A percentile compares a stretch with the other conserved stretches of the same genome.
phyloP scores from a whole-genome alignment of 371 early-diverging fungal genomes.

The Mucor sp. region DNA sequence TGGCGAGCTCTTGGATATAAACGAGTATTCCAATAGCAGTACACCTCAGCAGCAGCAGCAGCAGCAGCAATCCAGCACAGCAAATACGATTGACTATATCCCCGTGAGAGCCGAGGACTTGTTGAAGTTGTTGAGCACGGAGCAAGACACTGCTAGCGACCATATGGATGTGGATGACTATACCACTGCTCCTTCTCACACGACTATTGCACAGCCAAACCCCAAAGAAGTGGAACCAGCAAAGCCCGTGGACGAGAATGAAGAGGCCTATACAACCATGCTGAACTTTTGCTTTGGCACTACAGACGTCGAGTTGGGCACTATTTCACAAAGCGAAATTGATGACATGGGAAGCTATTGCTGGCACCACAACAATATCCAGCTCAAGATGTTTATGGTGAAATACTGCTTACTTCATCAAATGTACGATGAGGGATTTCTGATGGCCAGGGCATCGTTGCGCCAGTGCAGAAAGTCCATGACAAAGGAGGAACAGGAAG shows the following conservation, averaged over 20 bases:
- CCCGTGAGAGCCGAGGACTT: conserved; percentile 2
- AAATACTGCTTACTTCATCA: neutral
- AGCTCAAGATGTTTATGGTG: conserved; percentile 6
- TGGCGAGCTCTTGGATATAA: neutral
- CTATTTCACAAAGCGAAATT: neutral
- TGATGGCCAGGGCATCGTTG: neutral
- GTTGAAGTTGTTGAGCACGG: neutral
- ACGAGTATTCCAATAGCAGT: neutral
- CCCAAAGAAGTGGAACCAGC: neutral
- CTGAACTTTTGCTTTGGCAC: neutral
- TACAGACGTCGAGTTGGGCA: neutral
- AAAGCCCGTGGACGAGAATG: neutral
- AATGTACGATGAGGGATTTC: neutral
- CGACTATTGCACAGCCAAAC: neutral
- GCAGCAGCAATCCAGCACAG: neutral
- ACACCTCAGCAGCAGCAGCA: neutral
- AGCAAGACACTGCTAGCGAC: neutral
- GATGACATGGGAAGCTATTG: conserved; percentile 7
- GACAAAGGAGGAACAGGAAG: neutral
- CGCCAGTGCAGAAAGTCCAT: neutral
- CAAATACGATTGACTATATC: conserved; percentile 1
- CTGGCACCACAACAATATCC: neutral
- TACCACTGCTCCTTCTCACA: neutral
- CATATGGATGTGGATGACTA: neutral
- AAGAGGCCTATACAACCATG: neutral